These are phyloP conservation scores for Septoria linicola DNA, from an alignment of 2,329 filamentous ascomycete genomes.

Conservation along the genomic window DNA sequence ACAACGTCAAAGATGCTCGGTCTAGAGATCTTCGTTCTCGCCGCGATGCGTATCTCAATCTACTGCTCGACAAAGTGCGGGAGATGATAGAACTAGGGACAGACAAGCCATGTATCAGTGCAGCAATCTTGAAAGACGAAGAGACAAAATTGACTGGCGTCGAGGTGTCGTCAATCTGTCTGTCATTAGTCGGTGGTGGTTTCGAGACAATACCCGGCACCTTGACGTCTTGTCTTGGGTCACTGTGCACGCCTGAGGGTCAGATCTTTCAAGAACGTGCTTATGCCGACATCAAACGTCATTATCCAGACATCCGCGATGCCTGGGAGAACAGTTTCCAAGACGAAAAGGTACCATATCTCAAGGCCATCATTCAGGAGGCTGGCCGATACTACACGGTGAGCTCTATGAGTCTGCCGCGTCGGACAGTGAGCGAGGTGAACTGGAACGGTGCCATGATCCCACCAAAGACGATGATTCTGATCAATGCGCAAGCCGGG, in stretches of 20 bases:
- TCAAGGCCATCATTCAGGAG: constrained; percentile 53
- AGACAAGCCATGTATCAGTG: constrained; percentile 56
- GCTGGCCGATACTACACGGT: constrained; percentile 56
- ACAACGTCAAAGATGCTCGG: constrained; percentile 52
- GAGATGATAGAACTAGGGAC: constrained; percentile 53
- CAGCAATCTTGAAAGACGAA: constrained; percentile 55
- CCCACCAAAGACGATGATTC: constrained; percentile 54
- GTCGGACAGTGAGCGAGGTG: constrained; percentile 53
- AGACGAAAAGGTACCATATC: constrained; percentile 52
- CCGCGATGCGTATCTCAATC: constrained; percentile 52
- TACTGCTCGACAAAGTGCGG: constrained; percentile 51
- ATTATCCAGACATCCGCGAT: constrained; percentile 48
- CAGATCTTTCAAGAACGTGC: constrained; percentile 55
- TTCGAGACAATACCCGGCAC: constrained; percentile 58
- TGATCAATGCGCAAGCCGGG: constrained; percentile 57
- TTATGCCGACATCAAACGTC: constrained; percentile 52
- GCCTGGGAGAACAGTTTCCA: constrained; percentile 49
- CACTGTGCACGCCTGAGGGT: constrained; percentile 49
- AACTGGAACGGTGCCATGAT: constrained; percentile 50
- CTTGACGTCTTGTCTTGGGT: constrained; percentile 53
- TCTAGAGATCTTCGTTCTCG: constrained; percentile 50
- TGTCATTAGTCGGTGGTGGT: constrained; percentile 54
- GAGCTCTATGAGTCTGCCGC: constrained; percentile 53
- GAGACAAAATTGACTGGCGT: constrained; percentile 55
- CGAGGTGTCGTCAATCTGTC: constrained; percentile 55